Percentiles rank a stretch among this genome's conserved stretches.
Conservation (phyloP, 495 filamentous ascomycete genomes). For the Penicillium cosmopolitanum region DNA sequence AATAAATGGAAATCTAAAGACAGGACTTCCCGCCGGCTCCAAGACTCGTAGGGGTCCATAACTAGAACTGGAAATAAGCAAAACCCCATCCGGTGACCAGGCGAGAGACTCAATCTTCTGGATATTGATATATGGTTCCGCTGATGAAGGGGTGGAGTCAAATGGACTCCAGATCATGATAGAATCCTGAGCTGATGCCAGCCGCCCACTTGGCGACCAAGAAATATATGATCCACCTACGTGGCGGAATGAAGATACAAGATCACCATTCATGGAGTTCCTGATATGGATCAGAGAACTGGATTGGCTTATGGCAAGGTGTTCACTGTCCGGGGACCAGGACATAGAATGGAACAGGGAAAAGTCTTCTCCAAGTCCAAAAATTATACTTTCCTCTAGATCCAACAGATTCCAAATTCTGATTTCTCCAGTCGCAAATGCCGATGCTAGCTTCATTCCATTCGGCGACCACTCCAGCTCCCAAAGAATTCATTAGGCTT, state of each 20-base stretch:
- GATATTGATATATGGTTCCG: neutral
- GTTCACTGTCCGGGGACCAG: neutral
- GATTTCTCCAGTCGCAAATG: no score
- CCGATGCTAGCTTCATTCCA: no score
- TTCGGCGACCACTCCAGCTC: no score
- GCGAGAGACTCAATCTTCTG: neutral
- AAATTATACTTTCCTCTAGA: no score
- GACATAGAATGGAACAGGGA: no score
- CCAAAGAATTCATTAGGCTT: no score
- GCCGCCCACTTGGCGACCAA: neutral
- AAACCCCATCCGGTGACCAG: neutral
- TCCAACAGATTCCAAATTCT: no score
- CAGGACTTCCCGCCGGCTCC: neutral
- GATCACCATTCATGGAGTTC: no score
- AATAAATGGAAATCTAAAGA: no score
- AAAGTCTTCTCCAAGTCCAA: no score
- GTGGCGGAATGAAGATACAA: no score
- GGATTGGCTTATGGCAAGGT: neutral
- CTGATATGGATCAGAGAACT: neutral
- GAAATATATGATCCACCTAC: no score
- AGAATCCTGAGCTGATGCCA: neutral
- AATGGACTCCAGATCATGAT: neutral
- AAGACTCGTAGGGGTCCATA: neutral
- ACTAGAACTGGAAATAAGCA: neutral
- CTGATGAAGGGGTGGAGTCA: neutral